These are phyloP conservation scores for Chalara sp. DNA, from an alignment of 2,329 filamentous ascomycete species.

Conservation along the genomic window DNA sequence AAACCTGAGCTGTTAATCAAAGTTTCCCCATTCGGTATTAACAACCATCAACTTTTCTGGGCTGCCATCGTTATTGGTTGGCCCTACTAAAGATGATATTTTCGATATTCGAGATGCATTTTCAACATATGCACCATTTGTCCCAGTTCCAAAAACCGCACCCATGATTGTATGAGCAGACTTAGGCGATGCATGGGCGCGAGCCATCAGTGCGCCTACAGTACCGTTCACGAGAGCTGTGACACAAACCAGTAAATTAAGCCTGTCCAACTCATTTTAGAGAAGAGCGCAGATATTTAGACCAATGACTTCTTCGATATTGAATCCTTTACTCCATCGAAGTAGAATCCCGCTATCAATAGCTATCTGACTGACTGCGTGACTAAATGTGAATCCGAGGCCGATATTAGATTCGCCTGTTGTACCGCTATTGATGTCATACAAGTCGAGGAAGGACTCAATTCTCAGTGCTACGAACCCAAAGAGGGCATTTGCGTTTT, in stretches of 20 bases:
- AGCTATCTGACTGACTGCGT: background rate
- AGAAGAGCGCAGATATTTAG: background rate
- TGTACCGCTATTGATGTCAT: background rate
- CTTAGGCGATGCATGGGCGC: background rate
- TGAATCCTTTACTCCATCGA: background rate
- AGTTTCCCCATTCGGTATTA: background rate
- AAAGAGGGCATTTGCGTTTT: background rate
- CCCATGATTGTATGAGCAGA: background rate
- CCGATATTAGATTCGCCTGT: background rate
- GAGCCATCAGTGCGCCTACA: background rate
- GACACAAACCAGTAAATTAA: background rate
- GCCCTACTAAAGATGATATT: no score
- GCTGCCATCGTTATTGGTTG: background rate
- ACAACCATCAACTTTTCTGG: background rate
- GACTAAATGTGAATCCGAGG: background rate
- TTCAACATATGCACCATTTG: conserved; percentile 7
- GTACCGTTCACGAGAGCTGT: background rate
- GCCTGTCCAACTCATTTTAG: background rate
- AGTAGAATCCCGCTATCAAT: background rate
- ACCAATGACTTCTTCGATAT: background rate
- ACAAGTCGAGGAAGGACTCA: no score
- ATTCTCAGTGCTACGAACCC: background rate
- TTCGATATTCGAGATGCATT: background rate
- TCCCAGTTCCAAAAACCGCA: conserved; percentile 5
- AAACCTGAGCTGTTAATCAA: background rate